Conservation (phyloP, 305 asterid species). For the Fraxinus xanthoxyloides region DNA sequence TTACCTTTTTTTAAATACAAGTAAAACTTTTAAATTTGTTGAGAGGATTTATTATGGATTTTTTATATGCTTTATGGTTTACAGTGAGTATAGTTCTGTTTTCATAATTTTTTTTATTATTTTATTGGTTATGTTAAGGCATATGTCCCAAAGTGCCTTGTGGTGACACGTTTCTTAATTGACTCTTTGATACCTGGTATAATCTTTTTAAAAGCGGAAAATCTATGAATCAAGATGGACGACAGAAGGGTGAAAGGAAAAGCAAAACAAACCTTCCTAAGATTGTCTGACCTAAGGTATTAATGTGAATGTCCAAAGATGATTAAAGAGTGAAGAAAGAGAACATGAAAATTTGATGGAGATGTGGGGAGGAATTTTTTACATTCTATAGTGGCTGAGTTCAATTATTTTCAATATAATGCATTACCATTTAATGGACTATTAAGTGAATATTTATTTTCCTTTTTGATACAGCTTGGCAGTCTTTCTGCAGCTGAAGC, state of each 20-base stretch:
- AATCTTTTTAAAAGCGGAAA: neutral
- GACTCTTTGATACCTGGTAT: neutral
- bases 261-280: neutral
- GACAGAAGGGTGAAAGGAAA: neutral
- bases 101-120: neutral
- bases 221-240: neutral
- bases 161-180: neutral
- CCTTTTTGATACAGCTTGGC: neutral
- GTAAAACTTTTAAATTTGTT: neutral
- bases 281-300: neutral
- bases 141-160: neutral
- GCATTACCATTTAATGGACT: neutral
- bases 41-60: neutral
- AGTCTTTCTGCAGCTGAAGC: neutral
- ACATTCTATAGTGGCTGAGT: neutral
- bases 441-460: neutral
- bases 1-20: neutral
- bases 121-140: neutral
- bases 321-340: neutral
- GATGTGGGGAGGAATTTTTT: neutral
- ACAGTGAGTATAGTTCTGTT: neutral
- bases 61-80: neutral
- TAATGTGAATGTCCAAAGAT: neutral
- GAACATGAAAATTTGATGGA: constrained; percentile 1
- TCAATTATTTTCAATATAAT: neutral